phyloP scores from a whole-genome alignment of 208 protist species.

The Trypanosoma rangeli region DNA sequence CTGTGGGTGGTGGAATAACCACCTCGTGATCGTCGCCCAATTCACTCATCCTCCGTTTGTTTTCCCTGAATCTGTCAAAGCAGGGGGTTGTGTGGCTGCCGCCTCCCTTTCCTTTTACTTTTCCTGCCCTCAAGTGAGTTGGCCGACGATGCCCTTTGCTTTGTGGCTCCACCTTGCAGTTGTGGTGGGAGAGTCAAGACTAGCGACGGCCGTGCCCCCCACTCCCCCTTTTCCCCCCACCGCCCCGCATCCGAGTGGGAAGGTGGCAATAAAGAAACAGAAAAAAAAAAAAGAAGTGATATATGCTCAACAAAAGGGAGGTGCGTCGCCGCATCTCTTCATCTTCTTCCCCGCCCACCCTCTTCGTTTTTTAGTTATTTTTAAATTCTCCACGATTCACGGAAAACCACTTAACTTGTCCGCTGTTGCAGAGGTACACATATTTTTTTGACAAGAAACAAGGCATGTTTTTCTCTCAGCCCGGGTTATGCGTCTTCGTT shows the following conservation, averaged over 20 bases:
- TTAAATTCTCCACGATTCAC: no score
- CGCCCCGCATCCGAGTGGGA: background rate
- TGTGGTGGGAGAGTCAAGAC: no score
- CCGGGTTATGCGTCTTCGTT: no score
- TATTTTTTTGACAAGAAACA: no score
- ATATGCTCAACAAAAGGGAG: background rate
- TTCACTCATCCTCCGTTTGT: slow-evolving; percentile 1
- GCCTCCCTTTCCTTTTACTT: background rate
- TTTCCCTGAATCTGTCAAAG: background rate
- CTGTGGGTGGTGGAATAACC: background rate
- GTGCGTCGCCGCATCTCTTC: background rate
- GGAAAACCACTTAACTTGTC: no score
- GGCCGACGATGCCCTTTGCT: no score
- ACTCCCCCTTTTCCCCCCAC: no score
- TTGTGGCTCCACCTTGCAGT: no score
- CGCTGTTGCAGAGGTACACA: no score
- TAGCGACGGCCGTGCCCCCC: no score
- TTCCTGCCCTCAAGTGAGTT: no score
- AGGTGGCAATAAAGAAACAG: background rate
- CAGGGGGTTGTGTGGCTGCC: background rate
- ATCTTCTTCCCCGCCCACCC: background rate
- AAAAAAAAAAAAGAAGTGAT: slow-evolving; percentile 7
- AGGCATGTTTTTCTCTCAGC: no score
- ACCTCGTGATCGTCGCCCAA: background rate
- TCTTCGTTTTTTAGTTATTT: slow-evolving; percentile 3